phyloP scores from a whole-genome alignment of 345 rosid species.

The Brassica rapa region DNA sequence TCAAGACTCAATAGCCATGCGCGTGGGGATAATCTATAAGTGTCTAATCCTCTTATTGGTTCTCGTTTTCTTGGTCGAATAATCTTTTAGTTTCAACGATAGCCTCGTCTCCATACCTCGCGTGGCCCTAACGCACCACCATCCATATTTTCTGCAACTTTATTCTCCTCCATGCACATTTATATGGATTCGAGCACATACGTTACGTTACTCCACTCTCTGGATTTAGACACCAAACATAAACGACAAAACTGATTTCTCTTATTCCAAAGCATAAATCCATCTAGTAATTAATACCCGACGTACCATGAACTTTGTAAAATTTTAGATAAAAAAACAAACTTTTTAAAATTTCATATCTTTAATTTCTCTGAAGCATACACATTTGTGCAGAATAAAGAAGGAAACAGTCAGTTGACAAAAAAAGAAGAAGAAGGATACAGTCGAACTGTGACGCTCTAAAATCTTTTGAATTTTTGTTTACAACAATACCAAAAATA shows the following conservation, averaged over 20 bases:
- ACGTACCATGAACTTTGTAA: background rate
- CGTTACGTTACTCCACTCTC: background rate
- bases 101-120: slow-evolving; percentile 12
- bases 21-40: background rate
- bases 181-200: background rate
- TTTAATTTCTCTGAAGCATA: background rate
- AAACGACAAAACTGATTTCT: background rate
- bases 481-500: background rate
- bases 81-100: slow-evolving; percentile 22
- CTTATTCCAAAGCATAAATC: background rate
- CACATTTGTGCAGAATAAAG: background rate
- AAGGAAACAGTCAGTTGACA: background rate
- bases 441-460: background rate
- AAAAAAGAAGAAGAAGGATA: background rate
- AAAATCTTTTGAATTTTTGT: background rate
- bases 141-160: slow-evolving; percentile 9
- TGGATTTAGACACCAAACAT: background rate
- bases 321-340: too few species aligned
- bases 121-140: slow-evolving; percentile 23
- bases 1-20: slow-evolving; percentile 9
- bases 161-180: slow-evolving; percentile 9
- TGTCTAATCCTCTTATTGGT: background rate
- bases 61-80: slow-evolving; percentile 15
- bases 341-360: background rate
- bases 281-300: background rate